Evolutionary conservation across 2,329 filamentous ascomycete genomes (phyloP), one percentile per base, ranked within the genome.

Genomic region (Eurotiales sp.): DNA sequence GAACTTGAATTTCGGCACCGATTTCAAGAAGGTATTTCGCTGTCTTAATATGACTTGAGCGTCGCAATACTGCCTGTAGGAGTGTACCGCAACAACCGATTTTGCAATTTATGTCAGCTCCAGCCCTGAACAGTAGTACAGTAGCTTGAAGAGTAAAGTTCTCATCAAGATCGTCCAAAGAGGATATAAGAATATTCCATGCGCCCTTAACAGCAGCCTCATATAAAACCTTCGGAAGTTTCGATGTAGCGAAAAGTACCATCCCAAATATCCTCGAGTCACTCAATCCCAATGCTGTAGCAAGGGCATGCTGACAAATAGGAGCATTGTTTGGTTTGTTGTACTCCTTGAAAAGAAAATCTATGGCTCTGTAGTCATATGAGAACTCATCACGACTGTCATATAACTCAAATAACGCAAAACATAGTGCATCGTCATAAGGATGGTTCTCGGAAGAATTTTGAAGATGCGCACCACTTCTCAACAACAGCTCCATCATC

Each of bases 41-140:
- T 7, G 30, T 19, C 6, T 21, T 15, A 22, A 29, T n/a, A 44
- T 44, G 7, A 10, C 39, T 1, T 46, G 22, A 32, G 3, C 17
- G 11, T 23, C n/a, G n/a, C n/a, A n/a, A n/a, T n/a, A 46, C 29
- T 32, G 49, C 49, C 8, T 19, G 10, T 32, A 45, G 49, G 17
- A 51, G 41, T 6, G 12, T 17, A n/a, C 10, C 4, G 3, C 15
- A 12, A n/a, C 1, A 17, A 17, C 2, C 5, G 21, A 14, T n/a
- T 22, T 41, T 39, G 8, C 12, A 27, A 25, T 43, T 45, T 27
- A 34, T 45, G 11, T 45, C 10, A 10, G 42, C 42, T 32, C 42
- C 42, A 22, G 27, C 27, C 1, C 34, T 32, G 8, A 45, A 22
- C 4, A 50, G 37, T 8, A 37, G 6, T 27, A 17, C 37, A 22